A percentile compares a stretch with the other conserved stretches of the same genome.
Evolutionary conservation across 805 yeast species (phyloP).

Genomic region (Candida dajiaensis): DNA sequence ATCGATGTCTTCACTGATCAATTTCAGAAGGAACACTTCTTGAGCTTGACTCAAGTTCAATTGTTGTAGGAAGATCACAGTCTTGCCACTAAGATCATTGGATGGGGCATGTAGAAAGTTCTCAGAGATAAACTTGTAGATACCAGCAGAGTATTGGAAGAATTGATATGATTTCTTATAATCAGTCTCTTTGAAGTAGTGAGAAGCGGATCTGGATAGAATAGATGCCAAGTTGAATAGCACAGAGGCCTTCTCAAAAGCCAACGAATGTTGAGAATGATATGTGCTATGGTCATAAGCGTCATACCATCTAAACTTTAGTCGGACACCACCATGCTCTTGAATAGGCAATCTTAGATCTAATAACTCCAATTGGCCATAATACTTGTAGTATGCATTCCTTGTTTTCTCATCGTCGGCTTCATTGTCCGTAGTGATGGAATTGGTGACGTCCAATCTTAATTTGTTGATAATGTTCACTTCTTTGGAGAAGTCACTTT

Average conservation of each 20-base stretch:
- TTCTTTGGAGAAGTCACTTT: constrained; percentile 53
- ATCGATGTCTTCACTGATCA: constrained; percentile 41
- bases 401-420: constrained; percentile 39
- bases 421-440: constrained; percentile 27
- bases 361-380: constrained; percentile 74
- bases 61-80: constrained; percentile 55
- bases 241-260: constrained; percentile 84
- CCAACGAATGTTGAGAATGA: constrained; percentile 69
- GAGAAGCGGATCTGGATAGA: constrained; percentile 45
- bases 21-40: constrained; percentile 68
- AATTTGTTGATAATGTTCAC: constrained; percentile 47
- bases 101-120: constrained; percentile 89
- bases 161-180: constrained; percentile 53
- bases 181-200: constrained; percentile 30
- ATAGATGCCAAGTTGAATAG: constrained; percentile 73
- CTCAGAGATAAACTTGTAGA: constrained; percentile 64
- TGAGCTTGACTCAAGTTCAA: constrained; percentile 85
- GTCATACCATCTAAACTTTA: constrained; percentile 77
- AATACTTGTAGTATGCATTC: constrained; percentile 60
- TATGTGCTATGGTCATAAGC: constrained; percentile 47
- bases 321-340: constrained; percentile 43
- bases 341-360: constrained; percentile 70
- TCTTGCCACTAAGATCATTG: constrained; percentile 63
- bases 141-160: constrained; percentile 75
- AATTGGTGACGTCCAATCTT: constrained; percentile 53